Evolutionary conservation across 2,329 filamentous ascomycete species (phyloP).

Genomic region (Macrophomina phaseolina): DNA sequence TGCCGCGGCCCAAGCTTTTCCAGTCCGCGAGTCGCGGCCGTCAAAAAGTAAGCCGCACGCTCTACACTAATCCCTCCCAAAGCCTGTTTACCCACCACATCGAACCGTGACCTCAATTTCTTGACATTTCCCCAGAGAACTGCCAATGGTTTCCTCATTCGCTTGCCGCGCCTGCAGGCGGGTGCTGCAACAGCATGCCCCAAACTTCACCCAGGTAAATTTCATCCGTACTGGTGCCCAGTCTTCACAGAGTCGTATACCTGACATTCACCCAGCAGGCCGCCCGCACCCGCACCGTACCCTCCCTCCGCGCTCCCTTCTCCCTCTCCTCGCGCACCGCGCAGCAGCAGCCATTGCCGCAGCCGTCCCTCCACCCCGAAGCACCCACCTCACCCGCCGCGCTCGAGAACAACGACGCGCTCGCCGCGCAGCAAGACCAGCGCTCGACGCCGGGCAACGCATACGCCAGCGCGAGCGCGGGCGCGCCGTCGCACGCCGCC

Average conservation of each 20-base stretch:
- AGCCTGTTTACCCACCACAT: conserved; percentile 17
- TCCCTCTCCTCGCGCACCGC: conserved; percentile 1
- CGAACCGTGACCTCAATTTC: background rate
- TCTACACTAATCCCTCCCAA: background rate
- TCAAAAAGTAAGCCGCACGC: conserved; percentile 28
- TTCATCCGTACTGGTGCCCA: background rate
- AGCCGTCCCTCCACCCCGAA: background rate
- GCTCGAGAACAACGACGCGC: conserved; percentile 27
- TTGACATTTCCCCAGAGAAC: background rate
- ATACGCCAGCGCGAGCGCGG: background rate
- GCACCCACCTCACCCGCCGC: conserved; percentile 25
- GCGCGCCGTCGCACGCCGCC: conserved; percentile 14
- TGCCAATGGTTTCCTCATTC: conserved; percentile 44
- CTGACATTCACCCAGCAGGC: conserved; percentile 23
- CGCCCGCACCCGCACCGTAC: conserved; percentile 31
- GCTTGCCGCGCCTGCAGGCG: conserved; percentile 44
- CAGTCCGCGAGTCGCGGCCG: conserved; percentile 36
- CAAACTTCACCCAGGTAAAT: conserved; percentile 20
- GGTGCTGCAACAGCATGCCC: conserved; percentile 33
- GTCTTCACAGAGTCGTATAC: background rate
- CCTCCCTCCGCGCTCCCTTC: background rate
- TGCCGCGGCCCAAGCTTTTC: conserved; percentile 35
- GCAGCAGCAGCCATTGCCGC: background rate
- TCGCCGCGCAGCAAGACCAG: conserved; percentile 21
- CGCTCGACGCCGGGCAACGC: conserved; percentile 24